phyloP scores from a whole-genome alignment of 805 yeast species.

The Brettanomyces nanus region DNA sequence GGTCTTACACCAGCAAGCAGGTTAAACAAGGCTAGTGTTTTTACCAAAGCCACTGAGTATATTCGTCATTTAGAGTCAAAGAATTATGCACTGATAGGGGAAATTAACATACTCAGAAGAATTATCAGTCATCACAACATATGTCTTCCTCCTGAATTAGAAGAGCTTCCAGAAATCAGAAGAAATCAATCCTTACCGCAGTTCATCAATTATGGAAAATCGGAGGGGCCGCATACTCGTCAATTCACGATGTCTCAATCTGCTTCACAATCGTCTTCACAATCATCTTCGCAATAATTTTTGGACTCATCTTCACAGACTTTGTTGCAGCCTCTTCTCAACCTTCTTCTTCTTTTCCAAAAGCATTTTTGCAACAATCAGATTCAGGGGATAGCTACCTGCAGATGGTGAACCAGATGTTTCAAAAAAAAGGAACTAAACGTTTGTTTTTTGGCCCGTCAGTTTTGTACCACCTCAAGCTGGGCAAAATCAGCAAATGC shows the following conservation, averaged over 20 bases:
- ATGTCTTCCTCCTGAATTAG: neutral
- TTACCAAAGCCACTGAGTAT: slow-evolving; percentile 74
- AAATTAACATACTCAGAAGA: slow-evolving; percentile 29
- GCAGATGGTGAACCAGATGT: no score
- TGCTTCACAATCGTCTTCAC: neutral
- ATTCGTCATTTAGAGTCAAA: slow-evolving; percentile 62
- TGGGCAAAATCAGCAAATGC: slow-evolving; percentile 1
- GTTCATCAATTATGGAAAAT: slow-evolving; percentile 1
- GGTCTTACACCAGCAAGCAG: slow-evolving; percentile 71
- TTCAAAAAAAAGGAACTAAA: no score
- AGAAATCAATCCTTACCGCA: neutral
- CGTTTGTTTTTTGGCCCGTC: no score
- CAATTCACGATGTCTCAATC: neutral
- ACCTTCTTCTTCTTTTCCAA: no score
- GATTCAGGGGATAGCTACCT: no score
- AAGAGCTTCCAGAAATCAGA: neutral
- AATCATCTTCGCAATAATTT: neutral
- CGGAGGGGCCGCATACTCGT: neutral
- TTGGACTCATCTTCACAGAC: no score
- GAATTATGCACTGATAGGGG: slow-evolving; percentile 42
- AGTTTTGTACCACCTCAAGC: no score
- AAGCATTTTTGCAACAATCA: no score
- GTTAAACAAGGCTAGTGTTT: slow-evolving; percentile 69
- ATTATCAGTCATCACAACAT: neutral
- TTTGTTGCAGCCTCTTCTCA: no score